Evolutionary conservation across 805 yeast genomes (phyloP).

Genomic region (Yarrowia deformans): DNA sequence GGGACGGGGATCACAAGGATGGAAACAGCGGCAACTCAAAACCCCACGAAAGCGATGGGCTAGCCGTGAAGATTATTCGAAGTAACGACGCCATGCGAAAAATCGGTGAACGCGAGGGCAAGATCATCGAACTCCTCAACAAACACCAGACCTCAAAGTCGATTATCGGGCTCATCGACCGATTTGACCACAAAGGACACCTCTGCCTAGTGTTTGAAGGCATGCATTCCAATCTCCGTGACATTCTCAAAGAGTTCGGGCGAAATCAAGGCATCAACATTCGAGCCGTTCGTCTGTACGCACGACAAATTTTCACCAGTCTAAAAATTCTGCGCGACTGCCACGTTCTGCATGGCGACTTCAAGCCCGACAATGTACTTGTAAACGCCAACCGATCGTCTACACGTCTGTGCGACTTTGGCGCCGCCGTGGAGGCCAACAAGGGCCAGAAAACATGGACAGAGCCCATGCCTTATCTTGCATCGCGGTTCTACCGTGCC

Average conservation of each 20-base stretch:
- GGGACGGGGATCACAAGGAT: background rate
- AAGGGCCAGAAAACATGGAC: slow-evolving; percentile 40
- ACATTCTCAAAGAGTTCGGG: slow-evolving; percentile 75
- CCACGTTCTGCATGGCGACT: slow-evolving; percentile 84
- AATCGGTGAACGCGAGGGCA: slow-evolving; percentile 80
- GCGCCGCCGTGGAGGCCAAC: slow-evolving; percentile 65
- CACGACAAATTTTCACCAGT: slow-evolving; percentile 75
- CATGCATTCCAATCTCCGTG: slow-evolving; percentile 79
- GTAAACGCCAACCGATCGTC: slow-evolving; percentile 67
- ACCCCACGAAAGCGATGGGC: slow-evolving; percentile 42
- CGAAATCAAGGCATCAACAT: slow-evolving; percentile 82
- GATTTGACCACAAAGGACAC: slow-evolving; percentile 84
- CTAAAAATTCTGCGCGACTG: slow-evolving; percentile 71
- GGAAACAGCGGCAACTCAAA: background rate
- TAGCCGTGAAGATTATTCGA: slow-evolving; percentile 67
- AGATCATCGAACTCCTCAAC: slow-evolving; percentile 59
- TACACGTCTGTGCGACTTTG: slow-evolving; percentile 87
- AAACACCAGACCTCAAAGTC: slow-evolving; percentile 66
- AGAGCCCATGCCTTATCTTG: slow-evolving; percentile 49
- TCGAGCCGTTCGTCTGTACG: slow-evolving; percentile 69
- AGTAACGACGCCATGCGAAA: slow-evolving; percentile 69
- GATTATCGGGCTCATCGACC: slow-evolving; percentile 70
- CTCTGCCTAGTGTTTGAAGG: slow-evolving; percentile 86
- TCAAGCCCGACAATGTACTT: slow-evolving; percentile 89
- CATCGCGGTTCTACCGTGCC: slow-evolving; percentile 76